These are phyloP conservation scores for Dorcoceras hygrometricum DNA, from an alignment of 257 asterid species.

Conservation along the genomic window DNA sequence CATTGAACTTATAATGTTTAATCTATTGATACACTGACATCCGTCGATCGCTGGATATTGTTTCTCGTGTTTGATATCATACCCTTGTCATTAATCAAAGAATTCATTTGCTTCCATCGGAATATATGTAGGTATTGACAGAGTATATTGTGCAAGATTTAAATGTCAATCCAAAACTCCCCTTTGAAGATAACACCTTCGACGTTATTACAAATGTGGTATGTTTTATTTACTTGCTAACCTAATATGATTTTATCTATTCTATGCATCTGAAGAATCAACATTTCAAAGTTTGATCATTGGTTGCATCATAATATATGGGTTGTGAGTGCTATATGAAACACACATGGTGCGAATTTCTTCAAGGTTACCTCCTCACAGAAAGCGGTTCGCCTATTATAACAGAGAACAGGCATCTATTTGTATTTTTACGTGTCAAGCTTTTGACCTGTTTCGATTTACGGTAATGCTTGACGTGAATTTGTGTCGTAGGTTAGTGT, in stretches of 20 bases:
- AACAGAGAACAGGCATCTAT: no score
- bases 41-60: no score
- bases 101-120: slow-evolving; percentile 19
- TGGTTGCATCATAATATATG: not conserved
- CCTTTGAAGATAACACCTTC: slow-evolving; percentile 70
- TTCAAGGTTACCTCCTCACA: not conserved
- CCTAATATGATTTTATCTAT: not conserved
- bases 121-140: slow-evolving; percentile 65
- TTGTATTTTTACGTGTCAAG: no score
- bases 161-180: slow-evolving; percentile 75
- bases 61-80: no score
- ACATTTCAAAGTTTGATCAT: not conserved
- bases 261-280: not conserved
- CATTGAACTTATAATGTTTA: not conserved
- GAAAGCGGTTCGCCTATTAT: not conserved
- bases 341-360: no score
- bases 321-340: not conserved
- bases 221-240: slow-evolving; percentile 19
- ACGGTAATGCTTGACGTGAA: not conserved
- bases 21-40: not conserved
- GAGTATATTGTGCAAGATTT: slow-evolving; percentile 92
- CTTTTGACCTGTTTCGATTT: no score
- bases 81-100: slow-evolving; percentile 6
- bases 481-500: slow-evolving; percentile 72
- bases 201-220: slow-evolving; percentile 90